A percentile compares a stretch with the other conserved stretches of the same genome.
Evolutionary conservation across 129 eudicot genomes (phyloP).

Genomic region (Apium graveolens): DNA sequence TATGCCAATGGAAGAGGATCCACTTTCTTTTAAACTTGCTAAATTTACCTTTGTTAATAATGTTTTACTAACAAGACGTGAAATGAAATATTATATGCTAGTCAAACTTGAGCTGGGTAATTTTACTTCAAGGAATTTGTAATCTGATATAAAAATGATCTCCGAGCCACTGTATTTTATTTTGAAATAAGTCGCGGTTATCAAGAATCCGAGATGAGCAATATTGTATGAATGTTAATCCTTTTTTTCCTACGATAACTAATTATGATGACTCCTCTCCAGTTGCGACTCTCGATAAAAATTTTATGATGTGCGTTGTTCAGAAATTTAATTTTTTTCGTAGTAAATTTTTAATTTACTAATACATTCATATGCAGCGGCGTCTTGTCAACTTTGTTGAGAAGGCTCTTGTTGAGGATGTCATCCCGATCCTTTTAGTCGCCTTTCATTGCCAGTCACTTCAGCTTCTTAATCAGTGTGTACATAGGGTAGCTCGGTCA

Average conservation of each 20-base stretch:
- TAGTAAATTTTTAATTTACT: background rate
- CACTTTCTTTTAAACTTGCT: background rate
- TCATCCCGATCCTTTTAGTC: slow-evolving; percentile 54
- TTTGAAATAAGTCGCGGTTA: background rate
- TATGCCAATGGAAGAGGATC: background rate
- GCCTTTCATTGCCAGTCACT: slow-evolving; percentile 47
- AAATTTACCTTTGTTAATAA: background rate
- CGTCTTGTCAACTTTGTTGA: slow-evolving; percentile 60
- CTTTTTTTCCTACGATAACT: background rate
- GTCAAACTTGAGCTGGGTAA: background rate
- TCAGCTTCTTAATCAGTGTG: slow-evolving; percentile 44
- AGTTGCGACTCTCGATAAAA: background rate
- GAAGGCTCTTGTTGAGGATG: slow-evolving; percentile 63
- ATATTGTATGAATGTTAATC: background rate
- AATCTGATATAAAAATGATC: background rate
- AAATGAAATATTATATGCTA: background rate
- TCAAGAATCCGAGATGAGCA: background rate
- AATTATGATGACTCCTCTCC: background rate
- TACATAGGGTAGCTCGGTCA: slow-evolving; percentile 51
- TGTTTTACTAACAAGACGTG: background rate
- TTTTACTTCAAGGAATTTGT: background rate
- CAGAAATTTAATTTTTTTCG: background rate
- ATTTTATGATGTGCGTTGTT: background rate
- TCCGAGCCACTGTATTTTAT: background rate
- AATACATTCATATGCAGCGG: slow-evolving; percentile 33